These are phyloP conservation scores for Dioszegia aurantiaca DNA, from an alignment of 768 basidiomycete genomes.

Conservation along the genomic window DNA sequence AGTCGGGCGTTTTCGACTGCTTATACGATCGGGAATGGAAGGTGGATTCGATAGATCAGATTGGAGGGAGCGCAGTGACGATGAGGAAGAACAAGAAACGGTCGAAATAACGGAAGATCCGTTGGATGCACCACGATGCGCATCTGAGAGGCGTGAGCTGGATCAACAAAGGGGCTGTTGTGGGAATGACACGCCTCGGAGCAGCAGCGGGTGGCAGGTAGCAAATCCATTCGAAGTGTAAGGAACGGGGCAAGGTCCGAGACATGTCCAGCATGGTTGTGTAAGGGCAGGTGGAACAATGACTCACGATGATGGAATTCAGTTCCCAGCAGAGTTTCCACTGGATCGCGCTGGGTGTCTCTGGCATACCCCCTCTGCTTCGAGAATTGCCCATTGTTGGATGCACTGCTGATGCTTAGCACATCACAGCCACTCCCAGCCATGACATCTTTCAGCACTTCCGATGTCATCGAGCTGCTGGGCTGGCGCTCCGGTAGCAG, in stretches of 20 bases:
- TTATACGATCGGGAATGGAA: conserved; percentile 2
- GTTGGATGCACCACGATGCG: conserved; percentile 5
- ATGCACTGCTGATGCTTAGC: too few species aligned
- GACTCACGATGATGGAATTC: neutral
- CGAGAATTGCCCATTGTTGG: too few species aligned
- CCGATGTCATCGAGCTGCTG: too few species aligned
- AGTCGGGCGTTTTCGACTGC: conserved; percentile 3
- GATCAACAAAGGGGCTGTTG: too few species aligned
- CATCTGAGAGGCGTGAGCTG: neutral
- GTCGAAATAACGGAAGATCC: conserved; percentile 8
- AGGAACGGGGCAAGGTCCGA: neutral
- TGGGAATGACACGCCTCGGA: too few species aligned
- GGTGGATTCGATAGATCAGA: conserved; percentile 5
- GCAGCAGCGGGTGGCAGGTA: too few species aligned
- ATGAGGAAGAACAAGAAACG: neutral
- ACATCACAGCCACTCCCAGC: conserved; percentile 2
- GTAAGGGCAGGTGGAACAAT: neutral
- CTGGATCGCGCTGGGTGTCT: neutral
- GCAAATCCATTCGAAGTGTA: too few species aligned
- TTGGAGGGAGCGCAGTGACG: neutral
- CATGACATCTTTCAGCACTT: too few species aligned
- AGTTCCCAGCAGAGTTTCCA: neutral
- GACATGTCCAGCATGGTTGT: neutral
- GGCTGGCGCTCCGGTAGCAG: neutral
- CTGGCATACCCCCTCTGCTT: neutral